phyloP scores from a whole-genome alignment of 306 rosid species.

The Cucurbita maxima region DNA sequence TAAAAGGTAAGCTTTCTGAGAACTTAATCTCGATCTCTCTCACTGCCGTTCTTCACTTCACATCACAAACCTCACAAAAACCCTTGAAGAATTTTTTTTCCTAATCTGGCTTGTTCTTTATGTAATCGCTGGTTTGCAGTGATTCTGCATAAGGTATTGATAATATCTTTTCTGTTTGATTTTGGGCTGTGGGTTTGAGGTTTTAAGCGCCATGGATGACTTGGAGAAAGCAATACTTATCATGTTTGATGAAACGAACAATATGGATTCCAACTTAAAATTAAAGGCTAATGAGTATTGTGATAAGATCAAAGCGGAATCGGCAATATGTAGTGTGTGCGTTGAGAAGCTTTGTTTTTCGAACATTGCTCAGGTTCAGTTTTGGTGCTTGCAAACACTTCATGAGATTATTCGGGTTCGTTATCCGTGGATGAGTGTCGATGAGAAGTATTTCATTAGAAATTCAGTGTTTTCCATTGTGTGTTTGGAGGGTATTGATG shows the following conservation, averaged over 20 bases:
- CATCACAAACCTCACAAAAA: not conserved
- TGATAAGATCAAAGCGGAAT: constrained; percentile 47
- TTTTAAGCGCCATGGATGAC: constrained; percentile 51
- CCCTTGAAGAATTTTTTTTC: not conserved
- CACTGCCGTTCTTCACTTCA: not conserved
- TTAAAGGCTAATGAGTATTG: constrained; percentile 51
- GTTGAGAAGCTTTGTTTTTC: constrained; percentile 59
- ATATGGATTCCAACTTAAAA: constrained; percentile 47
- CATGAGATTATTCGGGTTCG: constrained; percentile 55
- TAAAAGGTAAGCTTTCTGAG: constrained; percentile 21
- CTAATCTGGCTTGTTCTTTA: not conserved
- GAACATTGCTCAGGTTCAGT: constrained; percentile 62
- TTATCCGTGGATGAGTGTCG: constrained; percentile 49
- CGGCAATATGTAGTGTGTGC: constrained; percentile 54
- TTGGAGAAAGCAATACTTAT: constrained; percentile 75
- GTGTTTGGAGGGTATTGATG: constrained; percentile 46
- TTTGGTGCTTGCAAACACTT: constrained; percentile 86
- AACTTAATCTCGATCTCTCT: constrained; percentile 1
- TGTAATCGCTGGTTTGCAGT: not conserved
- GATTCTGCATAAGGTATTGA: constrained; percentile 10
- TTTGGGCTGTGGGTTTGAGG: not conserved
- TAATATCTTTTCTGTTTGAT: not conserved
- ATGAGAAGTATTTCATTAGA: constrained; percentile 63
- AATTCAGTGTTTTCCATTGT: constrained; percentile 61
- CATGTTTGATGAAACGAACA: constrained; percentile 68